phyloP scores from a whole-genome alignment of 257 asterid genomes.

The Craterostigma plantagineum region DNA sequence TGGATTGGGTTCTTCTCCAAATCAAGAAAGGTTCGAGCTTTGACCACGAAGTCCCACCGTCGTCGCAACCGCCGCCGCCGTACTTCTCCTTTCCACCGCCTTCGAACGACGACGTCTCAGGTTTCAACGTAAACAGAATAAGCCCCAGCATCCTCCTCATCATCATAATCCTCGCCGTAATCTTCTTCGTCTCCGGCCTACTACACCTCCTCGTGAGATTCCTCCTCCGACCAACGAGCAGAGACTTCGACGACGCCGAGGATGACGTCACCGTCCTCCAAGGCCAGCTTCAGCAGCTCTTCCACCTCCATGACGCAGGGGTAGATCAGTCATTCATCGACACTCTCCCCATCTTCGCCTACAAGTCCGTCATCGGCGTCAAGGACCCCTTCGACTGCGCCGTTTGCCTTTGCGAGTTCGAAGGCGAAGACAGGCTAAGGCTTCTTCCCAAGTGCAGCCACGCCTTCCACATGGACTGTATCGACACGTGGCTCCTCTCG shows the following conservation, averaged over 20 bases:
- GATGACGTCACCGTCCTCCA: slow-evolving; percentile 60
- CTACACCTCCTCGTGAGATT: slow-evolving; percentile 76
- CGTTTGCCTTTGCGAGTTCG: slow-evolving; percentile 85
- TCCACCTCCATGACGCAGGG: slow-evolving; percentile 77
- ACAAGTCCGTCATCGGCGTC: slow-evolving; percentile 72
- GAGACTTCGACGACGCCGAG: slow-evolving; percentile 54
- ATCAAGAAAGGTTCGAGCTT: no score
- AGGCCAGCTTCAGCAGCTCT: slow-evolving; percentile 92
- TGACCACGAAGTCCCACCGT: no score
- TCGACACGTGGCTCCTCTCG: slow-evolving; percentile 88
- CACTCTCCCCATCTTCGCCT: slow-evolving; percentile 57
- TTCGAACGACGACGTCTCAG: slow-evolving; percentile 1
- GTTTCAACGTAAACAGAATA: slow-evolving; percentile 45
- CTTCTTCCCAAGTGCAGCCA: slow-evolving; percentile 82
- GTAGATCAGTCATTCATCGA: slow-evolving; percentile 92
- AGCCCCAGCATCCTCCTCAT: slow-evolving; percentile 63
- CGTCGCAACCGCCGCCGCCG: no score
- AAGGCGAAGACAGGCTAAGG: slow-evolving; percentile 61
- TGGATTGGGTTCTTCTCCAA: no score
- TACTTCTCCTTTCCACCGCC: no score
- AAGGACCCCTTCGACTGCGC: slow-evolving; percentile 92
- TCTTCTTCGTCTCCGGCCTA: slow-evolving; percentile 72
- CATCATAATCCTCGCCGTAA: slow-evolving; percentile 56
- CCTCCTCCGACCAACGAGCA: slow-evolving; percentile 33
- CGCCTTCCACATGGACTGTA: slow-evolving; percentile 92